Evolutionary conservation across 345 rosid species (phyloP), one percentile per base, ranked within the genome.

Genomic region (Toxicodendron radicans): DNA sequence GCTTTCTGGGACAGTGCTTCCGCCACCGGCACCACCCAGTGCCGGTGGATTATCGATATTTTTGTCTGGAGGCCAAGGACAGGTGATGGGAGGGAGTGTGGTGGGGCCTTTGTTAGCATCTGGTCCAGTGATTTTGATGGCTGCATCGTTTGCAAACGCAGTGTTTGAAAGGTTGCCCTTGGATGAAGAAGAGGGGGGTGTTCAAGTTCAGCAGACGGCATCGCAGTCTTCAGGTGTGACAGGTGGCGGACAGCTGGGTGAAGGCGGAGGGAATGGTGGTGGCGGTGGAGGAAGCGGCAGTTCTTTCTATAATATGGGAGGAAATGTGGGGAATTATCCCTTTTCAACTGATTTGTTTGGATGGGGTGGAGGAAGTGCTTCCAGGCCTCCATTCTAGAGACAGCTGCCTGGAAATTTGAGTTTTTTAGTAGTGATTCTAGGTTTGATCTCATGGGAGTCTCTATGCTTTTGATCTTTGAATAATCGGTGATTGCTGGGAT

Each of bases 21-120:
- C 97, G 32, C 94, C 97, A 0, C 94, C 97, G 0, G 97, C 94
- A 5, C 97, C 97, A 2, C 94, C 97, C 0, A 83, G 89, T 17
- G 91, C 94, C 0, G 91, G 97, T 6, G 94, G 97, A 24, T 54
- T 91, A 78, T 85, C 94, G 4, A 87, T 91, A 75, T 91, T 88
- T 72, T 59, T 91, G 80, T 79, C 97, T 0, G 97, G 97, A 2
- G 94, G 86, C 59, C 92, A 88, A 79, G 97, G 97, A 12, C 94
- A 89, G 83, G 94, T 91, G 52, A 88, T 91, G 3, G 97, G 97
- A 33, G 97, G 97, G 76, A 82, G 79, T 30, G 91, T 91, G 20
- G 91, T 85, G 52, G 94, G 89, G 5, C 90, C 88, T 0, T 81
- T 91, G 54, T 12, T 88, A 49, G 92, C 97, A 2, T 85, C 92